Base-by-base conservation (phyloP, 306 rosid species). In the Acacia confusa region DNA sequence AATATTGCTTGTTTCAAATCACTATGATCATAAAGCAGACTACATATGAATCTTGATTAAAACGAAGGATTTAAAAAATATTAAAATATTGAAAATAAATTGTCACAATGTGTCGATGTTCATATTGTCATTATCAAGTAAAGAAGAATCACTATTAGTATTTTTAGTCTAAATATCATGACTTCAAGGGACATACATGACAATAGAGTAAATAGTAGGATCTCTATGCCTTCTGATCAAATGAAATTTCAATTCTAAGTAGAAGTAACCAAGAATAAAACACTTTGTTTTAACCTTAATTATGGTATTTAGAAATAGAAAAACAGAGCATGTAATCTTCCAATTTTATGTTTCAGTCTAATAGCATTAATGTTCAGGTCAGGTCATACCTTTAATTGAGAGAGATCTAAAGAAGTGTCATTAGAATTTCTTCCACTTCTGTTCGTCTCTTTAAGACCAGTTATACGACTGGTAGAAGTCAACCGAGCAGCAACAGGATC, bases 321-420 rank as follows among this genome's bases (percentile, higher is more conserved):
- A 52, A 28, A 55, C 36, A 41, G 74, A 58, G 28, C 60, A 52
- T 38, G 30, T n/a, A 70, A 60, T 69, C 28, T 32, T 68, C 41
- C 73, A 79, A 80, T 48, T 53, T 17, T 60, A 79, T 34, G 60
- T 76, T 66, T 66, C 45, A 57, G 47, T 30, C 3, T 70, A 16
- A 53, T 55, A 34, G 20, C 10, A 74, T 53, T 36, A 27, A 55
- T 10, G 27, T 53, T 47, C 41, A 20, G 24, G 63, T 44, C 40
- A 40, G 65, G 53, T n/a, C 12, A 82, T 88, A 96, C 99, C 97
- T 96, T 91, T 55, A 93, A 86, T 79, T 86, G 98, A 80, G 99
- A 96, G 78, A 96, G 91, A 91, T 96, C 99, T 41, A 95, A 90
- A 76, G 92, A 85, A 7, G 99, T 77, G 76, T 94, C 94, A 45